Evolutionary conservation across 1,284 basidiomycete species (phyloP).

Genomic region (Cutaneotrichosporon arboriforme): DNA sequence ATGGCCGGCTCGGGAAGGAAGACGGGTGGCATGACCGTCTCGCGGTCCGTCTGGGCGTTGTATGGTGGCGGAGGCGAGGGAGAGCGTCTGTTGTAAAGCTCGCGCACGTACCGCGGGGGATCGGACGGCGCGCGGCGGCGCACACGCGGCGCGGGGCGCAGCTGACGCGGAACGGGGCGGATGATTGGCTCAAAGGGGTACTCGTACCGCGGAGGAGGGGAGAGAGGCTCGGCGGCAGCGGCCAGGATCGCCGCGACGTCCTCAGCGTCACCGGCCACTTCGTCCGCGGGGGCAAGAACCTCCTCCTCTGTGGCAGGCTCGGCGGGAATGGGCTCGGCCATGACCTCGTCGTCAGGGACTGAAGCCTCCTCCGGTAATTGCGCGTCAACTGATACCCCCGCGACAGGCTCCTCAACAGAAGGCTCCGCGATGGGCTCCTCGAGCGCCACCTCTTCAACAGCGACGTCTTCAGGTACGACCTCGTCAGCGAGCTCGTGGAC

Average conservation of each 20-base stretch:
- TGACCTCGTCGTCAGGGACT: neutral
- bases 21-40: constrained; percentile 24
- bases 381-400: no score
- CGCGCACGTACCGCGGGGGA: constrained; percentile 12
- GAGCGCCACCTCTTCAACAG: neutral
- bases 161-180: constrained; percentile 3
- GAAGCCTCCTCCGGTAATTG: no score
- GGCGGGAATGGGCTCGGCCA: neutral
- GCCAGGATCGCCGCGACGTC: neutral
- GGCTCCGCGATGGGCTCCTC: no score
- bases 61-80: constrained; percentile 41
- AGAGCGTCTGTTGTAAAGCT: constrained; percentile 16
- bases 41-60: constrained; percentile 33
- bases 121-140: constrained; percentile 1
- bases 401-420: no score
- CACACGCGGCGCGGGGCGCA: neutral
- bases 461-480: neutral
- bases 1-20: constrained; percentile 12
- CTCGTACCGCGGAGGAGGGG: constrained; percentile 14
- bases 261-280: no score
- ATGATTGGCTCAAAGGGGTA: constrained; percentile 10
- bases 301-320: neutral
- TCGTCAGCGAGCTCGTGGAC: neutral
- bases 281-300: neutral
- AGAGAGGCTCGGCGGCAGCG: neutral